A percentile compares a stretch with the other conserved stretches of the same genome.
Conservation (phyloP, 2,329 filamentous ascomycete species). For the Dryadomyces quercivorus region DNA sequence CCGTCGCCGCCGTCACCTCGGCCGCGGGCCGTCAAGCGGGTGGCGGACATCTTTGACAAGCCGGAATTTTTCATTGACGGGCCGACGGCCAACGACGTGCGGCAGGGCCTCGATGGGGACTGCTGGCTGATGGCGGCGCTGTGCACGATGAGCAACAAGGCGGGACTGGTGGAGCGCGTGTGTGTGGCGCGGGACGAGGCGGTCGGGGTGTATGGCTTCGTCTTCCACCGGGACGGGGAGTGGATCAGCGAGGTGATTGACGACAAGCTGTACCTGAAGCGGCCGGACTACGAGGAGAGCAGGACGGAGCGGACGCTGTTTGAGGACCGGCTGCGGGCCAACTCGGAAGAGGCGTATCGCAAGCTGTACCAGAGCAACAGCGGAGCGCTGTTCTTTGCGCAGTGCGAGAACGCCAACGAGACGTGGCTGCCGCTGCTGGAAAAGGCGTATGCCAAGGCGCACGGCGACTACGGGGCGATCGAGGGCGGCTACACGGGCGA, state of each 20-base stretch:
- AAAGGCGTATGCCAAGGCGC: slow-evolving; percentile 67
- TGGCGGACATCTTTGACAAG: slow-evolving; percentile 62
- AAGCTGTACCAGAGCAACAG: slow-evolving; percentile 55
- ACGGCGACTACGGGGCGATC: slow-evolving; percentile 61
- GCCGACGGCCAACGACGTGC: slow-evolving; percentile 63
- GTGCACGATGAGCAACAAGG: slow-evolving; percentile 63
- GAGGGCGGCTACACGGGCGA: slow-evolving; percentile 50
- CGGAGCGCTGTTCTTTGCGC: slow-evolving; percentile 56
- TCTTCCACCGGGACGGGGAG: slow-evolving; percentile 70
- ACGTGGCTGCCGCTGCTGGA: slow-evolving; percentile 65
- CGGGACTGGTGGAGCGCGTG: slow-evolving; percentile 56
- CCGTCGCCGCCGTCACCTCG: slow-evolving; percentile 26
- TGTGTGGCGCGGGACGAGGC: slow-evolving; percentile 62
- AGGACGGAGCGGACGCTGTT: slow-evolving; percentile 33
- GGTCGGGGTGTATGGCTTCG: slow-evolving; percentile 75
- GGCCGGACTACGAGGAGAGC: slow-evolving; percentile 49
- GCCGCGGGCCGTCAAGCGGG: slow-evolving; percentile 52
- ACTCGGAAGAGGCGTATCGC: slow-evolving; percentile 46
- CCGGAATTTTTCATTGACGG: slow-evolving; percentile 70
- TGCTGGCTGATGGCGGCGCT: slow-evolving; percentile 80
- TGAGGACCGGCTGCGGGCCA: slow-evolving; percentile 33
- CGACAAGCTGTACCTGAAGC: slow-evolving; percentile 43
- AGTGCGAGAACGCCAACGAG: slow-evolving; percentile 56
- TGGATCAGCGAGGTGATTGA: slow-evolving; percentile 52
- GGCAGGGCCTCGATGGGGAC: slow-evolving; percentile 67